Evolutionary conservation across 192 early-diverging fungal species (phyloP).

Genomic region (Coemansia sp.): DNA sequence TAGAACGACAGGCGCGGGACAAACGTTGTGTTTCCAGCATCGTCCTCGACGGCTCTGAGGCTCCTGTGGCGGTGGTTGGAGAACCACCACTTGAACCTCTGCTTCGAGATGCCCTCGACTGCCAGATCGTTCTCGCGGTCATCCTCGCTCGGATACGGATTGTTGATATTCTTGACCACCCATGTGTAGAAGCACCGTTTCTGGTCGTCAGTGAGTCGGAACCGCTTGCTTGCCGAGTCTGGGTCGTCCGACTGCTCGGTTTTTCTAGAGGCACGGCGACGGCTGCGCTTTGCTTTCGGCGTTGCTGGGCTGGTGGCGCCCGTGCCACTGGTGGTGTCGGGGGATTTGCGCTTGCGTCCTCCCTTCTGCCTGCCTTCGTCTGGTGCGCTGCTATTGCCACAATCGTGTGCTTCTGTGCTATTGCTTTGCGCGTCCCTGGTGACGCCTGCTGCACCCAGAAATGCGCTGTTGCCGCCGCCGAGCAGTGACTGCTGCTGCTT

Average conservation of each 20-base stretch:
- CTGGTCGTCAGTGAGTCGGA: constrained; percentile 5
- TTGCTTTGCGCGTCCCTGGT: neutral
- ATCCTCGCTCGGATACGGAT: constrained; percentile 31
- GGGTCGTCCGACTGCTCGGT: too few species aligned
- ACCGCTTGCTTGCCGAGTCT: neutral
- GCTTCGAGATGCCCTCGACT: constrained; percentile 12
- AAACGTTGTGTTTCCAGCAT: constrained; percentile 17
- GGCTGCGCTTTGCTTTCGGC: too few species aligned
- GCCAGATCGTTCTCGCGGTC: constrained; percentile 14
- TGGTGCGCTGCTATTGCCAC: neutral
- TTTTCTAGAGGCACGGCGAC: too few species aligned
- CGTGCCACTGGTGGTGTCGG: neutral
- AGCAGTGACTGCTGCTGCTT: neutral
- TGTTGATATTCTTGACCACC: constrained; percentile 26
- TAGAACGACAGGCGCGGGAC: constrained; percentile 23
- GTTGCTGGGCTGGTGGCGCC: too few species aligned
- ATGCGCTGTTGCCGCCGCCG: too few species aligned
- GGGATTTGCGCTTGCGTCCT: neutral
- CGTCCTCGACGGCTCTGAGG: constrained; percentile 5
- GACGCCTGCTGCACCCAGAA: neutral
- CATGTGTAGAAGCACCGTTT: constrained; percentile 18
- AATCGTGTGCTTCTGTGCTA: neutral
- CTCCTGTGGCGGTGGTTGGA: constrained; percentile 46
- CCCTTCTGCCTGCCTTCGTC: neutral
- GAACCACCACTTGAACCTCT: constrained; percentile 48